Percentiles rank a stretch among this genome's conserved stretches.
Conservation (phyloP, 2,329 filamentous ascomycete species). For the Cordyceps javanica region DNA sequence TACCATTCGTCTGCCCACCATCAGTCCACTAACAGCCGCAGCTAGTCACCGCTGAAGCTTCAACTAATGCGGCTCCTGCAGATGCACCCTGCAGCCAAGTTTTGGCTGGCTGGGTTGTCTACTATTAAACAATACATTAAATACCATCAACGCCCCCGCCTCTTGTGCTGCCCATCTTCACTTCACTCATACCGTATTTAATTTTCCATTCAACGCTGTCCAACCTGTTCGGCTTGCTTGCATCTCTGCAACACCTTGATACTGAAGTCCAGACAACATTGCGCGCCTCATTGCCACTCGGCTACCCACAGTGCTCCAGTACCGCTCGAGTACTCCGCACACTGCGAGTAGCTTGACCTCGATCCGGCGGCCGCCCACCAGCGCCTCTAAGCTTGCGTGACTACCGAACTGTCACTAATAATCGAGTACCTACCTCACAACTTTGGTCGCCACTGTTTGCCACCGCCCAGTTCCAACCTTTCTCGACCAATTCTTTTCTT, state of each 20-base stretch:
- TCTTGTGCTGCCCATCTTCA: constrained; percentile 4
- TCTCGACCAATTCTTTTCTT: too few relatives aligned
- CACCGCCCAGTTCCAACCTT: not conserved
- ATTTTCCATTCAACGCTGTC: not conserved
- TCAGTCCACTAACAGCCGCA: not conserved
- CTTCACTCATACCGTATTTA: not conserved
- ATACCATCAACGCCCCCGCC: constrained; percentile 6
- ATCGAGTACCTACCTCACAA: not conserved
- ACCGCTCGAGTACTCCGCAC: not conserved
- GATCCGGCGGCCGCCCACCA: not conserved
- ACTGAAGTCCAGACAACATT: not conserved
- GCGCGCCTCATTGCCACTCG: not conserved
- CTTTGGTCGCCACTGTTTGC: constrained; percentile 1
- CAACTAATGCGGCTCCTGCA: not conserved
- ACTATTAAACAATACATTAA: not conserved
- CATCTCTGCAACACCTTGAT: not conserved
- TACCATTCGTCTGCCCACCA: not conserved
- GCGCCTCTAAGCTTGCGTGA: not conserved
- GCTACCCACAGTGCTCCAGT: not conserved
- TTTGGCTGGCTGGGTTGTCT: not conserved
- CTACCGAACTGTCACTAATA: not conserved
- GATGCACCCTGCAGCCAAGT: not conserved
- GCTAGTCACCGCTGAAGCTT: not conserved
- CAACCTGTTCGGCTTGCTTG: not conserved
- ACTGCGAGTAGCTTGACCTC: not conserved